Percentiles rank a stretch among this genome's conserved stretches.
phyloP scores from a whole-genome alignment of 2,329 filamentous ascomycete species.

The Trichoderma koningii region DNA sequence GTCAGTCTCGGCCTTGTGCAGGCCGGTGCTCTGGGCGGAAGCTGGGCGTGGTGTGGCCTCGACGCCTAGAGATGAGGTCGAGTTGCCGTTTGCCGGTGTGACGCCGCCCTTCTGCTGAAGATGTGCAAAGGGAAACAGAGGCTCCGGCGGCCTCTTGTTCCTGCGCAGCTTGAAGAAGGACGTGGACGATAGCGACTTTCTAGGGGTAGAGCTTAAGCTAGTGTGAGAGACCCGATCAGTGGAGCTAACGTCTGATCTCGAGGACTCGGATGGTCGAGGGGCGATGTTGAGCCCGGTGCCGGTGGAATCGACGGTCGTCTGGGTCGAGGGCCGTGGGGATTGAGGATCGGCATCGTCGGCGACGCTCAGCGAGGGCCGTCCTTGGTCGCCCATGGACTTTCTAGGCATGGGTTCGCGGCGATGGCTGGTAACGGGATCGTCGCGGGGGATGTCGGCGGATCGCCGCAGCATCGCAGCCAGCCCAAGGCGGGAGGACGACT shows the following conservation, averaged over 20 bases:
- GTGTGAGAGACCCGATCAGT: conserved; percentile 63
- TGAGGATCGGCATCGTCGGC: conserved; percentile 65
- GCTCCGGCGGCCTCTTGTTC: conserved; percentile 70
- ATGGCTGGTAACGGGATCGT: conserved; percentile 31
- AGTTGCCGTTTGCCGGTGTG: conserved; percentile 40
- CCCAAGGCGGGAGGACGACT: conserved; percentile 58
- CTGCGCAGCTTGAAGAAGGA: conserved; percentile 82
- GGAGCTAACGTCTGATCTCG: conserved; percentile 82
- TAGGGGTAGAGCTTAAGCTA: conserved; percentile 61
- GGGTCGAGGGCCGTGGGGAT: conserved; percentile 38
- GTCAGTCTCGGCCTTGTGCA: conserved; percentile 31
- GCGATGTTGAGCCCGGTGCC: conserved; percentile 52
- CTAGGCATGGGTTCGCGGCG: conserved; percentile 27
- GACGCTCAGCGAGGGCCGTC: conserved; percentile 38
- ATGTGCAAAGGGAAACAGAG: conserved; percentile 82
- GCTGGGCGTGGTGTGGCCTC: conserved; percentile 40
- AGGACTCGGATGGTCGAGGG: conserved; percentile 68
- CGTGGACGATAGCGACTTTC: conserved; percentile 63
- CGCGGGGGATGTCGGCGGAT: conserved; percentile 50
- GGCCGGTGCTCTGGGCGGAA: conserved; percentile 40
- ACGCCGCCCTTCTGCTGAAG: conserved; percentile 70
- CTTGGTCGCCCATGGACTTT: conserved; percentile 46
- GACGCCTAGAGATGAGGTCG: conserved; percentile 47
- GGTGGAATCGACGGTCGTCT: conserved; percentile 36
- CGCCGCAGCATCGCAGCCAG: conserved; percentile 56